Conservation (phyloP, 352 stramenopile species). For the Pythium aristosporum region DNA sequence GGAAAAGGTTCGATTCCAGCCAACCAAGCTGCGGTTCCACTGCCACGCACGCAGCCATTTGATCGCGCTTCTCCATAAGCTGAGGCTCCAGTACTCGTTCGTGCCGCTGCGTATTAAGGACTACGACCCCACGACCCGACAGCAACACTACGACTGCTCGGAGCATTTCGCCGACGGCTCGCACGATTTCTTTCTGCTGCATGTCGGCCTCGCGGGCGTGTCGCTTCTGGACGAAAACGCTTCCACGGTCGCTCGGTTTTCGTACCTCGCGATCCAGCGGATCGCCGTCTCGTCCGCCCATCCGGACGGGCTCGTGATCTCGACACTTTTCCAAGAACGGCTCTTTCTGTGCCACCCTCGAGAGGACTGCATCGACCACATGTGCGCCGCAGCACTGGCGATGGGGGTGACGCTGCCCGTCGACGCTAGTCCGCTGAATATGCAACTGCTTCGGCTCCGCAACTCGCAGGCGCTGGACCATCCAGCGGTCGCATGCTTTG, state of each 20-base stretch:
- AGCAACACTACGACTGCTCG: slow-evolving; percentile 54
- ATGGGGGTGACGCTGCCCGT: slow-evolving; percentile 45
- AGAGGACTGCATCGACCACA: slow-evolving; percentile 59
- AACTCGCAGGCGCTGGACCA: slow-evolving; percentile 59
- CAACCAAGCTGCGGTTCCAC: slow-evolving; percentile 51
- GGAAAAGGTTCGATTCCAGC: slow-evolving; percentile 63
- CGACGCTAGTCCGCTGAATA: slow-evolving; percentile 39
- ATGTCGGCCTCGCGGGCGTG: slow-evolving; percentile 48
- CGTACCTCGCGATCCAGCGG: slow-evolving; percentile 56
- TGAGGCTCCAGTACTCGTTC: slow-evolving; percentile 45
- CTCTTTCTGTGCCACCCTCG: slow-evolving; percentile 65
- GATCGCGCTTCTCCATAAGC: slow-evolving; percentile 45
- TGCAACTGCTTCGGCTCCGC: slow-evolving; percentile 53
- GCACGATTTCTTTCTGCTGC: slow-evolving; percentile 47
- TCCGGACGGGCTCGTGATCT: slow-evolving; percentile 56
- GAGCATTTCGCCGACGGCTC: slow-evolving; percentile 69
- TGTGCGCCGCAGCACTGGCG: slow-evolving; percentile 42
- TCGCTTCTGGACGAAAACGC: slow-evolving; percentile 56
- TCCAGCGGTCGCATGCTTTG: slow-evolving; percentile 61
- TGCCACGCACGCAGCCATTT: slow-evolving; percentile 57
- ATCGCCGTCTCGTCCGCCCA: slow-evolving; percentile 43
- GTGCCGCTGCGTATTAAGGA: slow-evolving; percentile 33
- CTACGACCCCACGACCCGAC: slow-evolving; percentile 21
- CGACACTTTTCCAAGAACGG: slow-evolving; percentile 59
- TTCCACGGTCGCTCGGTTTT: slow-evolving; percentile 40